These are phyloP conservation scores for Euclidium syriacum DNA, from an alignment of 345 rosid species.

Conservation along the genomic window DNA sequence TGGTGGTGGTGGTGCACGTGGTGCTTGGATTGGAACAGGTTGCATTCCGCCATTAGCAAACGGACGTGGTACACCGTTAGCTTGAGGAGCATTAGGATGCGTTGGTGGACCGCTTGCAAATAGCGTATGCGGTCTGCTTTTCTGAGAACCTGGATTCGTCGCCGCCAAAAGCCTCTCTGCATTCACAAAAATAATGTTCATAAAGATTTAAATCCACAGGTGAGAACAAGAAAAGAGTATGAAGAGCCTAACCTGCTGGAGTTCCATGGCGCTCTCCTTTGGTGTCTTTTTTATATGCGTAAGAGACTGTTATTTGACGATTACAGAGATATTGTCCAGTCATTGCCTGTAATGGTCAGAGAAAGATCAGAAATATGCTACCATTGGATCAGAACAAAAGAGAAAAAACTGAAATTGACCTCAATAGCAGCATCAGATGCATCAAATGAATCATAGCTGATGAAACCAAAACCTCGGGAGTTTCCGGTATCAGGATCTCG, in stretches of 20 bases:
- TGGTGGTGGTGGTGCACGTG: constrained; percentile 78
- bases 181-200: not conserved
- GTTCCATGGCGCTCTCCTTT: constrained; percentile 99
- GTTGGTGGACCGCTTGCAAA: constrained; percentile 94
- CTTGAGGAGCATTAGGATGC: constrained; percentile 45
- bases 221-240: not conserved
- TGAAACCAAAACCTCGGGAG: constrained; percentile 97
- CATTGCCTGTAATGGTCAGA: constrained; percentile 64
- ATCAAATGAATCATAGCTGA: constrained; percentile 96
- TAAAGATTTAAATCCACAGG: not conserved
- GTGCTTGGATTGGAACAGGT: constrained; percentile 41
- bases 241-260: constrained; percentile 73
- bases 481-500: constrained; percentile 98
- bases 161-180: constrained; percentile 98
- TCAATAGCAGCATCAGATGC: constrained; percentile 99
- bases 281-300: constrained; percentile 97
- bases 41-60: constrained; percentile 58
- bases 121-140: constrained; percentile 91
- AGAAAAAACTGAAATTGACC: constrained; percentile 35
- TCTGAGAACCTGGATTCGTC: constrained; percentile 75
- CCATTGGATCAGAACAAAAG: not conserved
- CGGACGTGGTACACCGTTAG: constrained; percentile 69
- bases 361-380: not conserved
- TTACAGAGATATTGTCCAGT: constrained; percentile 95
- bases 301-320: constrained; percentile 93